phyloP scores from a whole-genome alignment of 2,329 filamentous ascomycete genomes.

The Raffaelea deltoideospora region DNA sequence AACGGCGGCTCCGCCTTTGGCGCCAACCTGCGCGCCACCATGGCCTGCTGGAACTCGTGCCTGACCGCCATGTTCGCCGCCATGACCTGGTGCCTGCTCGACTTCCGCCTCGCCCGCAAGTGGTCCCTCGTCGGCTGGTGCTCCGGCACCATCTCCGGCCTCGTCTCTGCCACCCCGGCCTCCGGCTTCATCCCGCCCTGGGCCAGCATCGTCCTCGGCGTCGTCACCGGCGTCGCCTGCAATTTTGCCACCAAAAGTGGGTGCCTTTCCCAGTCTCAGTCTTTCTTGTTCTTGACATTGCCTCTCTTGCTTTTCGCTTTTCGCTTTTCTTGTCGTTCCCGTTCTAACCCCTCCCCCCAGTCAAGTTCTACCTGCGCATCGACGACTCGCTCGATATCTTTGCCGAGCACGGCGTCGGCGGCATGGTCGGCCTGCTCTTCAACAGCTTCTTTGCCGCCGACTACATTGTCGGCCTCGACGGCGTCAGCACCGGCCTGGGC shows the following conservation, averaged over 20 bases:
- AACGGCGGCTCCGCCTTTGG: constrained; percentile 93
- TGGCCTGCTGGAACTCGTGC: constrained; percentile 98
- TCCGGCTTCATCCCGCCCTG: constrained; percentile 54
- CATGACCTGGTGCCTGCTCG: constrained; percentile 87
- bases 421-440: constrained; percentile 55
- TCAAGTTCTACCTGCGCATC: constrained; percentile 48
- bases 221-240: constrained; percentile 49
- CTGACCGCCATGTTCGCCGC: constrained; percentile 82
- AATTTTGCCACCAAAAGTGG: constrained; percentile 50
- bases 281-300: not conserved
- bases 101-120: constrained; percentile 87
- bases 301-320: not conserved
- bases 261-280: not conserved
- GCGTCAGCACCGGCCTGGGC: constrained; percentile 51
- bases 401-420: constrained; percentile 55
- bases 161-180: constrained; percentile 54
- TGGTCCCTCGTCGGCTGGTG: constrained; percentile 74
- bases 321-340: not conserved
- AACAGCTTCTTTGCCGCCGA: constrained; percentile 57
- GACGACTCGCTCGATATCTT: constrained; percentile 61
- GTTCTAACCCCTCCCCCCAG: constrained; percentile 2
- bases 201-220: constrained; percentile 50
- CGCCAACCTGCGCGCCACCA: constrained; percentile 81
- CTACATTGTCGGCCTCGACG: constrained; percentile 60
- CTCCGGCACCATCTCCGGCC: constrained; percentile 55